phyloP scores from a whole-genome alignment of 2,329 filamentous ascomycete species.

The Colletotrichum theobromicola region DNA sequence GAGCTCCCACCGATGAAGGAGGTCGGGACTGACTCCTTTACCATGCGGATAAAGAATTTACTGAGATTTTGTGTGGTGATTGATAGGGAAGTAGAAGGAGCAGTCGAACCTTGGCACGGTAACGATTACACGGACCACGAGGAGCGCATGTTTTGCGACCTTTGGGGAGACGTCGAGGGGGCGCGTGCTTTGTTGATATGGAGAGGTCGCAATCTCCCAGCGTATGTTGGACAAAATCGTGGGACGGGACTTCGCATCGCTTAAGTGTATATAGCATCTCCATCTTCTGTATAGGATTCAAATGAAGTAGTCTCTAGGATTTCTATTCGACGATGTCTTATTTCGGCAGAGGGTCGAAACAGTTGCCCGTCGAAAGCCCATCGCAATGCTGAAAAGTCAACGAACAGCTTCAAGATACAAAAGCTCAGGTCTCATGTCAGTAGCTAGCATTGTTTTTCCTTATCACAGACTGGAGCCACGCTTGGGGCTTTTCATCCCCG shows the following conservation, averaged over 20 bases:
- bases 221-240: no score
- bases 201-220: no score
- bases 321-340: not conserved
- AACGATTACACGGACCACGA: not conserved
- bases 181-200: not conserved
- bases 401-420: not conserved
- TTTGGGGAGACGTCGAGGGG: not conserved
- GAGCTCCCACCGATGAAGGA: not conserved
- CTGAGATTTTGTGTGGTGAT: not conserved
- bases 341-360: not conserved
- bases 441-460: not conserved
- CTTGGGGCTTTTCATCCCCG: not conserved
- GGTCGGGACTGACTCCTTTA: not conserved
- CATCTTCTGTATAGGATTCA: not conserved
- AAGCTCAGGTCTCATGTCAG: not conserved
- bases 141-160: not conserved
- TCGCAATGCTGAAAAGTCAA: not conserved
- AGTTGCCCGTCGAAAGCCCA: not conserved
- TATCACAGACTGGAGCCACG: not conserved
- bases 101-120: not conserved
- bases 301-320: not conserved
- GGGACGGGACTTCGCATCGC: not conserved
- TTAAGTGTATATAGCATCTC: not conserved
- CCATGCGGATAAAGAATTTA: not conserved
- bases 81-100: not conserved